A percentile compares a stretch with the other conserved stretches of the same genome.
These are phyloP conservation scores for Colletotrichum sansevieriae DNA, from an alignment of 2,329 filamentous ascomycete species.

Conservation along the genomic window DNA sequence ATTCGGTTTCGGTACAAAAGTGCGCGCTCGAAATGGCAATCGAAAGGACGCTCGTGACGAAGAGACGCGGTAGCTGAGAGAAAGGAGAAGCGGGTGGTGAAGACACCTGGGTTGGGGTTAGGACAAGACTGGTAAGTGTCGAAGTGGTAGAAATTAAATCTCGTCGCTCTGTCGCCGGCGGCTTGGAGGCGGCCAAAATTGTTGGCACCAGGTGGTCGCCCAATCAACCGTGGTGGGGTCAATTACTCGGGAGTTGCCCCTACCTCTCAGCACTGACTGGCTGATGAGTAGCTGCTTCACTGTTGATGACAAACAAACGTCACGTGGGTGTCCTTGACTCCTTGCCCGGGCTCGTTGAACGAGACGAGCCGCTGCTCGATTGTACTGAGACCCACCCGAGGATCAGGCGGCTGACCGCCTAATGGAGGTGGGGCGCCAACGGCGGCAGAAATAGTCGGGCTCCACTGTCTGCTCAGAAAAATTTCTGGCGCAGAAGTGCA, in stretches of 20 bases:
- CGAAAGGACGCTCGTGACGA: constrained; percentile 35
- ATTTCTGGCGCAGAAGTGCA: constrained; percentile 39
- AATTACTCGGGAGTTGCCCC: constrained; percentile 25
- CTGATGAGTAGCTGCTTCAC: constrained; percentile 1
- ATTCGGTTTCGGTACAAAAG: constrained; percentile 2
- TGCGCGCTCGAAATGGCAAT: constrained; percentile 29
- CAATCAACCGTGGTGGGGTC: constrained; percentile 56
- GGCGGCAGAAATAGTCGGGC: constrained; percentile 42
- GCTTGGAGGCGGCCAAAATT: constrained; percentile 42
- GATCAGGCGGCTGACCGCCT: constrained; percentile 10
- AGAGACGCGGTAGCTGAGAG: constrained; percentile 31
- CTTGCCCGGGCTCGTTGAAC: no score
- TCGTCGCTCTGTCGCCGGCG: constrained; percentile 44
- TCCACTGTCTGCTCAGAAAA: constrained; percentile 39
- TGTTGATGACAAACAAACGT: constrained; percentile 20
- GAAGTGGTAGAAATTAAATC: constrained; percentile 45
- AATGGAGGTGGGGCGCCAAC: neutral
- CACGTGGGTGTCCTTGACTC: constrained; percentile 18
- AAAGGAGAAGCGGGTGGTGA: constrained; percentile 34
- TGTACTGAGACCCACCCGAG: neutral
- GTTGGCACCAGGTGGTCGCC: constrained; percentile 49
- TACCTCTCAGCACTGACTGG: constrained; percentile 9
- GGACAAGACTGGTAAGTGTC: constrained; percentile 33
- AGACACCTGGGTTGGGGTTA: constrained; percentile 29
- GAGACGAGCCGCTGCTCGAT: no score